A percentile compares a stretch with the other conserved stretches of the same genome.
phyloP scores from a whole-genome alignment of 2,329 filamentous ascomycete species.

The Colletotrichum sp. region DNA sequence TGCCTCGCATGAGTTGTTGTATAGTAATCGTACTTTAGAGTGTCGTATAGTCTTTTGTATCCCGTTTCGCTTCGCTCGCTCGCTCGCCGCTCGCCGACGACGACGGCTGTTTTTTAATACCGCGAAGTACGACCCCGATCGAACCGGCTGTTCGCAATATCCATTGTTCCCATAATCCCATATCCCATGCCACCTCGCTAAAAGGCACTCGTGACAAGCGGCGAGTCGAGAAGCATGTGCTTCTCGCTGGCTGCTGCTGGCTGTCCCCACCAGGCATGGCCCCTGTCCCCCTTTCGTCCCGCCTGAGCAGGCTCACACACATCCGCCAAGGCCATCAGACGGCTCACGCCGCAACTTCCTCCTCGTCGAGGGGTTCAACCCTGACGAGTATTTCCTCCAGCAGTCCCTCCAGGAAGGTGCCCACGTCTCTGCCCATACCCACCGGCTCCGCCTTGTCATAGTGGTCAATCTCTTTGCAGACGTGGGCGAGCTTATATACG shows the following conservation, averaged over 20 bases:
- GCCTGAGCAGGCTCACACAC: conserved; percentile 1
- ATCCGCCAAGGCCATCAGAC: conserved; percentile 6
- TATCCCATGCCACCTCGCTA: background rate
- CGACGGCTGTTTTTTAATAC: background rate
- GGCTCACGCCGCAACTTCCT: conserved; percentile 42
- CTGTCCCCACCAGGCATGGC: background rate
- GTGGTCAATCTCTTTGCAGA: conserved; percentile 90
- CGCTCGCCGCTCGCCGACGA: background rate
- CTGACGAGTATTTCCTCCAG: conserved; percentile 92
- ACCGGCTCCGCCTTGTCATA: conserved; percentile 87
- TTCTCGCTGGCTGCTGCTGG: background rate
- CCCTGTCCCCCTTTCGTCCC: background rate
- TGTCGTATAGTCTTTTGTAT: background rate
- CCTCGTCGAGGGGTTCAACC: conserved; percentile 85
- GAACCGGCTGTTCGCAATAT: background rate
- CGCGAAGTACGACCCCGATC: background rate
- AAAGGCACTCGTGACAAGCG: background rate
- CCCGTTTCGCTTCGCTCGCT: background rate
- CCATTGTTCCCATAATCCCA: background rate
- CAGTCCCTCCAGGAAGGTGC: conserved; percentile 87
- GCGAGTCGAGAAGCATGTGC: background rate
- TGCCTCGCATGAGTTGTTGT: background rate
- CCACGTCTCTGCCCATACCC: conserved; percentile 91
- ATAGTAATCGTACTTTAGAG: background rate
- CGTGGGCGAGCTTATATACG: conserved; percentile 80